Percentiles rank a stretch among this genome's conserved stretches.
Evolutionary conservation across 768 basidiomycete species (phyloP).

Genomic region (Tremella yokohamensis): DNA sequence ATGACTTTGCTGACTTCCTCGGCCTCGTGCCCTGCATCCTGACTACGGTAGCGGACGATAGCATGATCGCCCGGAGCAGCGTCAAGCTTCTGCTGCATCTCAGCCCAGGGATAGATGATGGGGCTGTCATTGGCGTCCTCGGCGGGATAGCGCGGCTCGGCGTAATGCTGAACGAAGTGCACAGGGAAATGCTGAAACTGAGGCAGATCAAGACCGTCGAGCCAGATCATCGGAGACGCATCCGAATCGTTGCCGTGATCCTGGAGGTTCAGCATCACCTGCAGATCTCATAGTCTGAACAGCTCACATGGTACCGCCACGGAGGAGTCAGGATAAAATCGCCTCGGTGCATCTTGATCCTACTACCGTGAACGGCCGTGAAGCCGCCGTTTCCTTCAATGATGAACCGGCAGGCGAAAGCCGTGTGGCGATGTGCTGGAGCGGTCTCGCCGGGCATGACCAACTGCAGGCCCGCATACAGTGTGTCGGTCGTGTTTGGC

Average conservation of each 20-base stretch:
- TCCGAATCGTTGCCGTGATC: constrained; percentile 19
- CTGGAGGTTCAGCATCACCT: not conserved
- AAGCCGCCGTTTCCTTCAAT: constrained; percentile 20
- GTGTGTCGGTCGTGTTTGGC: constrained; percentile 17
- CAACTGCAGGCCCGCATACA: constrained; percentile 20
- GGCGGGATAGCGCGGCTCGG: constrained; percentile 16
- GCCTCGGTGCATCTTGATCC: constrained; percentile 21
- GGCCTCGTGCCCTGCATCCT: constrained; percentile 12
- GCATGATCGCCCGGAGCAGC: constrained; percentile 1
- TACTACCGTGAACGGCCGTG: constrained; percentile 15
- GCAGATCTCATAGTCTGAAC: not conserved
- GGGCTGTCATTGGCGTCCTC: constrained; percentile 4
- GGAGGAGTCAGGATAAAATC: constrained; percentile 21
- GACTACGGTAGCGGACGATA: constrained; percentile 12
- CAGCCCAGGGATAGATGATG: constrained; percentile 18
- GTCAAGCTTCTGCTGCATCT: constrained; percentile 16
- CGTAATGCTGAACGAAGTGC: constrained; percentile 21
- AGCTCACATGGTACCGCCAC: constrained; percentile 10
- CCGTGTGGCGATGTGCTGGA: constrained; percentile 16
- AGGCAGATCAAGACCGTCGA: constrained; percentile 22
- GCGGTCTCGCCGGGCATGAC: constrained; percentile 21
- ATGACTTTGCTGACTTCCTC: constrained; percentile 14
- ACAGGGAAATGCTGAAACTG: constrained; percentile 22
- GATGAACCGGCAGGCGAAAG: constrained; percentile 17
- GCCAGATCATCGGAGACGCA: constrained; percentile 23